These are phyloP conservation scores for Blastobotrys proliferans DNA, from an alignment of 1,139 yeast species.

Conservation along the genomic window DNA sequence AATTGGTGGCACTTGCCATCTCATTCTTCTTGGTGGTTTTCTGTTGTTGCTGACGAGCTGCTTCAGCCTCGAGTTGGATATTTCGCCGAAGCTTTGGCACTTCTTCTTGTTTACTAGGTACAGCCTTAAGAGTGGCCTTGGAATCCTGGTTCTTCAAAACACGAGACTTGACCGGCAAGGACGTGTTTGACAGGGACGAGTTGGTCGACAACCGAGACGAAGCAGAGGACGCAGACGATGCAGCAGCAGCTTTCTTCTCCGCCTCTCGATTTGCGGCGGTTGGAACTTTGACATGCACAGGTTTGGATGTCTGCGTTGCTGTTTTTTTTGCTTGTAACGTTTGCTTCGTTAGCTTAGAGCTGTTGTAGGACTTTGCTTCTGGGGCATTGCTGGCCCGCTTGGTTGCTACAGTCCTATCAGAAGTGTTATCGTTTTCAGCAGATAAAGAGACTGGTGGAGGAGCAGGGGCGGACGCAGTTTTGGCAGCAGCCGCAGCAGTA, in stretches of 20 bases:
- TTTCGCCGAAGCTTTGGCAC: background rate
- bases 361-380: constrained; percentile 5
- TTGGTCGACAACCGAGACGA: constrained; percentile 3
- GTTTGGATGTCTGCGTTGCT: constrained; percentile 9
- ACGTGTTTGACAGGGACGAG: constrained; percentile 5
- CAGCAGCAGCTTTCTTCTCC: constrained; percentile 4
- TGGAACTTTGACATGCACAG: constrained; percentile 14
- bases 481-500: no score
- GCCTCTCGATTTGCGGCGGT: constrained; percentile 14
- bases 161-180: constrained; percentile 11
- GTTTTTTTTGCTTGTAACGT: constrained; percentile 1
- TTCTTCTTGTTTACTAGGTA: constrained; percentile 2
- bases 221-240: background rate
- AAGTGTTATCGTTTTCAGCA: no score
- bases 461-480: no score
- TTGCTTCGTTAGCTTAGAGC: constrained; percentile 9
- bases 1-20: background rate
- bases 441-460: no score
- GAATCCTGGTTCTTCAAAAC: background rate
- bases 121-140: constrained; percentile 3
- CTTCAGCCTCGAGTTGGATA: constrained; percentile 3
- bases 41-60: background rate
- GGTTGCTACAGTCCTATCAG: no score
- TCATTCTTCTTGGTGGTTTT: background rate
- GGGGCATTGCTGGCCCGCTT: no score